Percentiles rank a stretch among this genome's conserved stretches.
Conservation (phyloP, 139 green algal species). For the Closterium sp. region DNA sequence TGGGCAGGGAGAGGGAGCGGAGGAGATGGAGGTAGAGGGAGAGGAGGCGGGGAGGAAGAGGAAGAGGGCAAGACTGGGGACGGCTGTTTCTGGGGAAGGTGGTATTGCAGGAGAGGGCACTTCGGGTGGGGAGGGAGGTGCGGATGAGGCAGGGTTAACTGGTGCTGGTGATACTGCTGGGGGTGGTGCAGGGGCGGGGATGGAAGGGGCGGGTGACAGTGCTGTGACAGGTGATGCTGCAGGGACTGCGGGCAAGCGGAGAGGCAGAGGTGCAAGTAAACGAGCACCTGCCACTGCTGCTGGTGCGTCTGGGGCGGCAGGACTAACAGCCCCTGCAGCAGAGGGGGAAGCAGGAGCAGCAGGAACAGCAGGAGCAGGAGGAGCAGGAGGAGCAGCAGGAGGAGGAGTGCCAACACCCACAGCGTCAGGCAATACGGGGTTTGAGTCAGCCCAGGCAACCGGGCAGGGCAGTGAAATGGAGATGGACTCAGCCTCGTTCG, state of each 20-base stretch:
- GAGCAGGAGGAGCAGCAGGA: background rate
- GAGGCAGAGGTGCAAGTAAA: background rate
- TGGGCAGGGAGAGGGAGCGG: background rate
- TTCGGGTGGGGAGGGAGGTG: background rate
- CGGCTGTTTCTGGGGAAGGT: background rate
- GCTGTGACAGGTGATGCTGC: background rate
- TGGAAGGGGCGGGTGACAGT: background rate
- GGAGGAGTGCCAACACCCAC: background rate
- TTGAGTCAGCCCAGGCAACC: background rate
- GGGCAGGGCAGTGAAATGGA: background rate
- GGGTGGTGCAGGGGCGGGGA: background rate
- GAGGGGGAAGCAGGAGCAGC: background rate
- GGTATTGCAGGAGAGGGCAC: background rate
- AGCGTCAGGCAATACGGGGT: background rate
- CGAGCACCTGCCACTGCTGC: background rate
- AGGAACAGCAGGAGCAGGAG: background rate
- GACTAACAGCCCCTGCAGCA: background rate
- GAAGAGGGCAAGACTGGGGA: background rate
- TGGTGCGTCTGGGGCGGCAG: background rate
- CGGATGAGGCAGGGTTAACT: background rate
- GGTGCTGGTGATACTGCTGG: background rate
- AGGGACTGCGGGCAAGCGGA: background rate
- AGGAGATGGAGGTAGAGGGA: background rate
- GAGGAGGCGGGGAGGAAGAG: background rate
- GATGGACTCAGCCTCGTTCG: background rate